These are phyloP conservation scores for Mycoemilia scoparia DNA, from an alignment of 192 early-diverging fungal genomes.

Conservation along the genomic window DNA sequence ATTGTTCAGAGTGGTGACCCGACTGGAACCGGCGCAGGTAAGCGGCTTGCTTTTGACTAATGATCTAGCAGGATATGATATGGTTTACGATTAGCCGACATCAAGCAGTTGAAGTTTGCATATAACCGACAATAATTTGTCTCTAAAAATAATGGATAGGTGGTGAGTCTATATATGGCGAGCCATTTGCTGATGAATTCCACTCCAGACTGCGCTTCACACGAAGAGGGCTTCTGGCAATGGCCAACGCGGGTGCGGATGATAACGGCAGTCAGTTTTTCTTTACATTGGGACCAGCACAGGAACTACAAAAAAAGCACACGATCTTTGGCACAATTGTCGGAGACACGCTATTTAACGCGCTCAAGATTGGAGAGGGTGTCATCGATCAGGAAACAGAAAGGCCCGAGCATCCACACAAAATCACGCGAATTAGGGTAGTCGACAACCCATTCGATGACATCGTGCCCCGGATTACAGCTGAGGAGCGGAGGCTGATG, in stretches of 20 bases:
- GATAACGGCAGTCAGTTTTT: slow-evolving; percentile 89
- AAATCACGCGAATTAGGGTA: slow-evolving; percentile 43
- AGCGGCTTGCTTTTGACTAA: slow-evolving; percentile 9
- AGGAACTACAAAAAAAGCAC: slow-evolving; percentile 72
- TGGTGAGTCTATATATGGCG: slow-evolving; percentile 72
- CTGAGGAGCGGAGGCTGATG: slow-evolving; percentile 12
- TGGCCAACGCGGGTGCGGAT: slow-evolving; percentile 71
- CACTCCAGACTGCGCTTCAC: slow-evolving; percentile 81
- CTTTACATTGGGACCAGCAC: slow-evolving; percentile 68
- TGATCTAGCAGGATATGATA: neutral
- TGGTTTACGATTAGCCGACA: no score
- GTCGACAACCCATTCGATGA: slow-evolving; percentile 83
- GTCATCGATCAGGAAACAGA: slow-evolving; percentile 62
- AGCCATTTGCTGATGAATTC: slow-evolving; percentile 78
- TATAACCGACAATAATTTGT: neutral
- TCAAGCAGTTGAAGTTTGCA: no score
- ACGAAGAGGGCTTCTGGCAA: slow-evolving; percentile 69
- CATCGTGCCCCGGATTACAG: slow-evolving; percentile 50
- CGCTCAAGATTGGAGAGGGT: slow-evolving; percentile 66
- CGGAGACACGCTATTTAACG: slow-evolving; percentile 80
- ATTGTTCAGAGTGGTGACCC: slow-evolving; percentile 93
- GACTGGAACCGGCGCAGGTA: slow-evolving; percentile 52
- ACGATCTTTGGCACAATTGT: slow-evolving; percentile 87
- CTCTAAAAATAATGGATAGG: slow-evolving; percentile 24
- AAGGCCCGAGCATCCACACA: slow-evolving; percentile 54